Percentiles rank a stretch among this genome's conserved stretches.
Evolutionary conservation across 257 asterid genomes (phyloP).

Genomic region (Solanum sejunctum): DNA sequence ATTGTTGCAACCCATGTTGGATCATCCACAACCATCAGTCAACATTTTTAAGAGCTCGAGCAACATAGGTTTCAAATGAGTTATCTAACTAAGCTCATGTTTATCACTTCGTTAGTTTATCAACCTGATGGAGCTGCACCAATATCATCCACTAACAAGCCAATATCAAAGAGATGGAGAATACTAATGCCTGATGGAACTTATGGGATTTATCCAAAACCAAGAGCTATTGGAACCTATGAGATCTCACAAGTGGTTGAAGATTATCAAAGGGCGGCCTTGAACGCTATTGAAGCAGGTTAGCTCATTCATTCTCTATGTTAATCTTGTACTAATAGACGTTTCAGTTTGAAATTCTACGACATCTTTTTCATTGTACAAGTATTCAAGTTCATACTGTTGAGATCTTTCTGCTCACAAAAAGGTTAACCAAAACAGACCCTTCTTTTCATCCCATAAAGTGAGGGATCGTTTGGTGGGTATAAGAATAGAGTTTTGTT

Average conservation of each 20-base stretch:
- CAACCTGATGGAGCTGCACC: constrained; percentile 75
- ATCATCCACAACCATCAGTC: not conserved
- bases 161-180: constrained; percentile 90
- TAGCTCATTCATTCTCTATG: not conserved
- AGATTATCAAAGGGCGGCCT: constrained; percentile 69
- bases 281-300: constrained; percentile 95
- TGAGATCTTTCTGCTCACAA: not conserved
- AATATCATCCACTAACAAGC: constrained; percentile 68
- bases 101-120: constrained; percentile 32
- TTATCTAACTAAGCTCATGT: not conserved
- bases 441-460: not conserved
- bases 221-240: constrained; percentile 37
- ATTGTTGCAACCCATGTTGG: not conserved
- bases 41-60: not conserved
- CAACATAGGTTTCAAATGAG: not conserved
- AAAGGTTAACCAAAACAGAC: not conserved
- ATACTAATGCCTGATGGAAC: constrained; percentile 75
- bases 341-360: not conserved
- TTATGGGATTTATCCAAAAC: constrained; percentile 53
- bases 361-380: not conserved
- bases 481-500: not conserved
- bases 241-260: constrained; percentile 52
- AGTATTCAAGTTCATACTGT: not conserved
- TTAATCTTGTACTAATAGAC: not conserved
- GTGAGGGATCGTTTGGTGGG: not conserved